Conservation (phyloP, 192 early-diverging fungal genomes). For the Blastocladiella britannica region DNA sequence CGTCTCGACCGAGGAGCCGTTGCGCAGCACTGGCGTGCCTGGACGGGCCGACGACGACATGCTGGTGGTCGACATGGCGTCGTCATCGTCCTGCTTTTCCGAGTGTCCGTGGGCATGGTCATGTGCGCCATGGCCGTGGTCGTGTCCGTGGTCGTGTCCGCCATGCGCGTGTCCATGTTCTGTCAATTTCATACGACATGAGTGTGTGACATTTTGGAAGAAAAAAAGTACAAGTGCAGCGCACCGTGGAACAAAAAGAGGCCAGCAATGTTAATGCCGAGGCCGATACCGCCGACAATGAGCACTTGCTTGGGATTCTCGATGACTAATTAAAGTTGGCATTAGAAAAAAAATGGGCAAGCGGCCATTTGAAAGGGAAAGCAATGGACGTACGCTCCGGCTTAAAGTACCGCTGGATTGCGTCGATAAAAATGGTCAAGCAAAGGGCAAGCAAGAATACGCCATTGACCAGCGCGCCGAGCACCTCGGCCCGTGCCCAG, state of each 20-base stretch:
- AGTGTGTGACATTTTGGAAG: constrained; percentile 1
- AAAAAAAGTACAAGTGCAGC: constrained; percentile 2
- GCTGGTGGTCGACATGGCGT: constrained; percentile 2
- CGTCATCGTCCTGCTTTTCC: constrained; percentile 17
- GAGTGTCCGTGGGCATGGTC: constrained; percentile 5
- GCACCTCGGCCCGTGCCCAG: constrained; percentile 74
- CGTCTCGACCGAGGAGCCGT: too few relatives aligned
- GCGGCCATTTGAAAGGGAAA: background rate
- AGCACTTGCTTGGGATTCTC: constrained; percentile 50
- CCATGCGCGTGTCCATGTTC: too few relatives aligned
- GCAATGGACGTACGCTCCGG: constrained; percentile 21
- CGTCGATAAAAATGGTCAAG: constrained; percentile 70
- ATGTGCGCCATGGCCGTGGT: constrained; percentile 12
- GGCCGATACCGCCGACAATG: constrained; percentile 54
- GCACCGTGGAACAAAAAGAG: constrained; percentile 55
- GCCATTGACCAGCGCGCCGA: constrained; percentile 82
- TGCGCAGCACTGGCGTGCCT: too few relatives aligned
- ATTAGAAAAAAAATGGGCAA: background rate
- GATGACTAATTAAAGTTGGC: too few relatives aligned
- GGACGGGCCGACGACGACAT: too few relatives aligned
- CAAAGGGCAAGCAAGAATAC: constrained; percentile 79
- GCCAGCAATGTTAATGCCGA: constrained; percentile 57
- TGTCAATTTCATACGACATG: too few relatives aligned
- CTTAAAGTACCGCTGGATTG: constrained; percentile 57
- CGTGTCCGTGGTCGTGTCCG: constrained; percentile 13